Base-by-base conservation (phyloP, 345 rosid species). In the Erysimum cheiranthoides region DNA sequence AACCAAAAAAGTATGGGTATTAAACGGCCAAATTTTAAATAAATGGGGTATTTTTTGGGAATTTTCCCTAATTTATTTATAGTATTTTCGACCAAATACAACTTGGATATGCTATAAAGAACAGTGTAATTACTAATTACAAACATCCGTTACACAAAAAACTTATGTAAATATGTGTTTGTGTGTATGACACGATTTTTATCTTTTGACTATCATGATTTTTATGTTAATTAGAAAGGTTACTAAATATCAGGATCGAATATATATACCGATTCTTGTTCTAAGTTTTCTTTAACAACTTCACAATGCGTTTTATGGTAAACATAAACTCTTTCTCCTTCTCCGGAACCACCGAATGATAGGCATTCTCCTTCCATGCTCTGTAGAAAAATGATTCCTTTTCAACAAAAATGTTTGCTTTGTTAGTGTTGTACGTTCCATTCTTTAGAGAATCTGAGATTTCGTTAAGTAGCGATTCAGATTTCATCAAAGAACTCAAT, bases 251-350 rank as follows among this genome's bases (percentile, higher is more conserved):
- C 10, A 13, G 18, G 18, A 56, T n/a, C n/a, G n/a, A n/a, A n/a
- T n/a, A n/a, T n/a, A 16, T 5, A 34, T 2, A 13, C 30, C 1
- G 6, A n/a, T 36, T 36, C 18, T 60, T 60, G 6, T 71, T 75
- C 43, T 76, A 76, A 57, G 76, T 77, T 57, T 71, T 65, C 80
- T 77, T 77, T 47, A 71, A 32, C 47, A 77, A 42, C 27, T 77
- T 64, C 0, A 77, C 71, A 71, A 77, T 71, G 11, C 14, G 76
- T 47, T 77, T 77, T 1, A 77, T 71, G 0, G 66, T 57, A 30
- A 5, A 28, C 80, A 77, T 77, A 49, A 17, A 77, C 67, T 77
- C 80, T 71, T 77, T 77, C 39, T 77, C 80, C 12, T 77, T 77
- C 67, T 77, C 76, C 2, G 76, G 76, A 40, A 77, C 76, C 27